Conservation (phyloP, 805 yeast species). For the Ogataea haglerorum region DNA sequence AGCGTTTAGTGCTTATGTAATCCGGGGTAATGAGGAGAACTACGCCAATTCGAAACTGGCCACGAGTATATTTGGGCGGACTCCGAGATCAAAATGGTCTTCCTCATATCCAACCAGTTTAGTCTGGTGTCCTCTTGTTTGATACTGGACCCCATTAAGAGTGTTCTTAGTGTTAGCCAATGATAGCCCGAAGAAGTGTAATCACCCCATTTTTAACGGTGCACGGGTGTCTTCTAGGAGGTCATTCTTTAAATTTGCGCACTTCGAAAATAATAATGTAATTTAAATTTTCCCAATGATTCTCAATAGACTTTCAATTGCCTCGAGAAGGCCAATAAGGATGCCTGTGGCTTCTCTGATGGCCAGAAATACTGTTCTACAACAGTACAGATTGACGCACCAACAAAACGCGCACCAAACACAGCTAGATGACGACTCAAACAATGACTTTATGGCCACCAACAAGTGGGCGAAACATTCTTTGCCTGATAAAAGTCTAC, state of each 20-base stretch:
- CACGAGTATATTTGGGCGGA: too few relatives aligned
- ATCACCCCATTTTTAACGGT: background rate
- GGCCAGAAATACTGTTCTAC: background rate
- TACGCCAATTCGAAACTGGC: too few relatives aligned
- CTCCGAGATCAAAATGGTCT: too few relatives aligned
- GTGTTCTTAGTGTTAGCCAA: too few relatives aligned
- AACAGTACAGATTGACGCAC: background rate
- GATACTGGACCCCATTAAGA: too few relatives aligned
- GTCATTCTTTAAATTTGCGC: slow-evolving; percentile 7
- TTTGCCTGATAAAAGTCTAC: slow-evolving; percentile 18
- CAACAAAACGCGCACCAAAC: slow-evolving; percentile 8
- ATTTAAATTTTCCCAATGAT: background rate
- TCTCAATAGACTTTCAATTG: slow-evolving; percentile 3
- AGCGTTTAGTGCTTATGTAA: slow-evolving; percentile 1
- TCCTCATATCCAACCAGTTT: too few relatives aligned
- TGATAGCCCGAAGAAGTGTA: background rate
- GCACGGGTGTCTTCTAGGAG: slow-evolving; percentile 3
- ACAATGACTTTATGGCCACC: slow-evolving; percentile 3
- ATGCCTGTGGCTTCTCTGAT: background rate
- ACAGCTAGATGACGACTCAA: slow-evolving; percentile 11
- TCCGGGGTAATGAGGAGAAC: slow-evolving; percentile 9
- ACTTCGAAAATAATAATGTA: slow-evolving; percentile 1
- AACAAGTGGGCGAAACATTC: slow-evolving; percentile 32
- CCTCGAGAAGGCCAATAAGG: background rate
- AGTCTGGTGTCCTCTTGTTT: too few relatives aligned